These are phyloP conservation scores for Austropuccinia psidii DNA, from an alignment of 1,284 basidiomycete species.

Conservation along the genomic window DNA sequence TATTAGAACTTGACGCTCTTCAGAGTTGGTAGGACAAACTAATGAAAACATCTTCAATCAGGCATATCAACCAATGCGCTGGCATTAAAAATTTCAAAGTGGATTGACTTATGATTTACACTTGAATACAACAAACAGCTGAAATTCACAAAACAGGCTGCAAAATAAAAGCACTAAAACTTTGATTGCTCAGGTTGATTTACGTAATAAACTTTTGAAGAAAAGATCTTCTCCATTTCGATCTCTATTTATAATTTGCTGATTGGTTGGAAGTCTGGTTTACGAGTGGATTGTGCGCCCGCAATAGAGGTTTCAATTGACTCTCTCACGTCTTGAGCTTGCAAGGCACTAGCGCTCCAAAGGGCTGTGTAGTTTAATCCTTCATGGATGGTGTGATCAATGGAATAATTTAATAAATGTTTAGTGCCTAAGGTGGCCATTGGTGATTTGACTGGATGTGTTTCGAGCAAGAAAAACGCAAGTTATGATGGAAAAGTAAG, in stretches of 20 bases:
- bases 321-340: slow-evolving; percentile 24
- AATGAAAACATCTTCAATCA: too few species aligned
- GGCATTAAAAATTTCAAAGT: too few species aligned
- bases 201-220: too few species aligned
- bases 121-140: too few species aligned
- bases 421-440: slow-evolving; percentile 76
- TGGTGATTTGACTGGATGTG: slow-evolving; percentile 59
- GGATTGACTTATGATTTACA: too few species aligned
- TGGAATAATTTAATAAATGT: slow-evolving; percentile 54
- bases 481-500: slow-evolving; percentile 27
- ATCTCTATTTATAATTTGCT: slow-evolving; percentile 19
- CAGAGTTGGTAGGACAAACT: too few species aligned
- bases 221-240: too few species aligned
- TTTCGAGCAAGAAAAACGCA: slow-evolving; percentile 14
- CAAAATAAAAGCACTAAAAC: too few species aligned
- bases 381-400: slow-evolving; percentile 58
- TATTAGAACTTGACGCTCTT: too few species aligned
- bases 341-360: slow-evolving; percentile 57
- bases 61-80: too few species aligned
- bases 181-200: too few species aligned
- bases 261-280: neutral
- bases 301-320: neutral
- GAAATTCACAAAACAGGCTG: too few species aligned
- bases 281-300: neutral
- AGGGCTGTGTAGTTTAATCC: slow-evolving; percentile 69